Conservation (phyloP, 2,329 filamentous ascomycete genomes). For the Pseudogymnoascus sp. region DNA sequence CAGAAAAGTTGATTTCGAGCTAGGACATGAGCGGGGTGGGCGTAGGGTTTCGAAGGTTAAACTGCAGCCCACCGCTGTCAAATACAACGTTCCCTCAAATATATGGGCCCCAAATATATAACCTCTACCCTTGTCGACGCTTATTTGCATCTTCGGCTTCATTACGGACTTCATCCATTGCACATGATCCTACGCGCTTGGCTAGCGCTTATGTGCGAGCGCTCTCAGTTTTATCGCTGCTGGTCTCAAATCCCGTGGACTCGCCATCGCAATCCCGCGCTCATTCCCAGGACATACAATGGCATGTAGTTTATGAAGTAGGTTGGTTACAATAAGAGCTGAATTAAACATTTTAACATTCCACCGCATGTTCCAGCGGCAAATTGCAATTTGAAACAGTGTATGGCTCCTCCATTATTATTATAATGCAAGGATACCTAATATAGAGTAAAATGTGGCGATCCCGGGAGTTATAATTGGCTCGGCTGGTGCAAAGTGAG, state of each 20-base stretch:
- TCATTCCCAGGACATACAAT: not conserved
- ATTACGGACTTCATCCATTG: not conserved
- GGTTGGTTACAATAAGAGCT: too few relatives aligned
- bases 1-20: too few relatives aligned
- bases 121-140: too few relatives aligned
- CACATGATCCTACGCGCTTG: not conserved
- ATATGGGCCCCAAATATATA: too few relatives aligned
- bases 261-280: not conserved
- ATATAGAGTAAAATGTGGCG: not conserved
- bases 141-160: not conserved
- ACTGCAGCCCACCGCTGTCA: too few relatives aligned
- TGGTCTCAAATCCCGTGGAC: not conserved
- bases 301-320: not conserved
- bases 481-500: not conserved
- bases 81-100: too few relatives aligned
- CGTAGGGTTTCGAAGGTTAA: too few relatives aligned
- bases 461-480: not conserved
- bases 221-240: not conserved
- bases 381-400: not conserved
- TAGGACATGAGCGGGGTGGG: too few relatives aligned
- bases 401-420: too few relatives aligned
- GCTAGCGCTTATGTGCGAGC: not conserved
- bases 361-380: not conserved
- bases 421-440: not conserved
- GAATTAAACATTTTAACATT: not conserved